phyloP scores from a whole-genome alignment of 441 rosid genomes.

The California macrophylla region DNA sequence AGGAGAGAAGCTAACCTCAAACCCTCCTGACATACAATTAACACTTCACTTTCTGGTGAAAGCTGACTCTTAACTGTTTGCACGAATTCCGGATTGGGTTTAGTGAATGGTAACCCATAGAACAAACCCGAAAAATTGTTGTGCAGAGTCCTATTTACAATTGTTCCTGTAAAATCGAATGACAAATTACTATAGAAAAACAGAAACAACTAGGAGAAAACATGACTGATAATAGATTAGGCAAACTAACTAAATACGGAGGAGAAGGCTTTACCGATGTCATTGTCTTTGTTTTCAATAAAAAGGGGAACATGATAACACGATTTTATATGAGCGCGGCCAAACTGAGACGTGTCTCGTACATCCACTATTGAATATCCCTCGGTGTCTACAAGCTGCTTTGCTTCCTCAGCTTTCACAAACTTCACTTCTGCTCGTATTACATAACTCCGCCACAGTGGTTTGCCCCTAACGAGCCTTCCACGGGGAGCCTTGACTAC shows the following conservation, averaged over 20 bases:
- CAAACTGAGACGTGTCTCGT: conserved; percentile 62
- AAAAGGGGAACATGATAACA: conserved; percentile 77
- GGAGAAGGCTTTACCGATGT: conserved; percentile 37
- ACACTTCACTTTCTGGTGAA: conserved; percentile 55
- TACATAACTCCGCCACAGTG: conserved; percentile 30
- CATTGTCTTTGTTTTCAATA: conserved; percentile 69
- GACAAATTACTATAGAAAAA: background rate
- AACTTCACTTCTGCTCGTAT: conserved; percentile 67
- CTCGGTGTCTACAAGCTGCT: conserved; percentile 43
- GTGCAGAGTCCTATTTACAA: conserved; percentile 71
- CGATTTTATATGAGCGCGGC: conserved; percentile 73
- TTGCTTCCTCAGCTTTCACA: conserved; percentile 74
- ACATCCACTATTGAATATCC: conserved; percentile 65
- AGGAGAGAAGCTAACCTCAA: conserved; percentile 44
- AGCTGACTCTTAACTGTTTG: conserved; percentile 46
- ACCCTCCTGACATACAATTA: conserved; percentile 88
- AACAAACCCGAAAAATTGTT: conserved; percentile 83
- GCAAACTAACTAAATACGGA: background rate
- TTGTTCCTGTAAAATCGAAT: conserved; percentile 43
- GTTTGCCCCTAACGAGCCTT: conserved; percentile 30
- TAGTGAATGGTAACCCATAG: conserved; percentile 75
- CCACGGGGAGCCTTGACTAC: conserved; percentile 35
- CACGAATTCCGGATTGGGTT: conserved; percentile 63
- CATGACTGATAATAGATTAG: background rate
- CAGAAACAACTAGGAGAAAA: background rate